These are phyloP conservation scores for Meredithiella fracta DNA, from an alignment of 2,329 filamentous ascomycete genomes.

Conservation along the genomic window DNA sequence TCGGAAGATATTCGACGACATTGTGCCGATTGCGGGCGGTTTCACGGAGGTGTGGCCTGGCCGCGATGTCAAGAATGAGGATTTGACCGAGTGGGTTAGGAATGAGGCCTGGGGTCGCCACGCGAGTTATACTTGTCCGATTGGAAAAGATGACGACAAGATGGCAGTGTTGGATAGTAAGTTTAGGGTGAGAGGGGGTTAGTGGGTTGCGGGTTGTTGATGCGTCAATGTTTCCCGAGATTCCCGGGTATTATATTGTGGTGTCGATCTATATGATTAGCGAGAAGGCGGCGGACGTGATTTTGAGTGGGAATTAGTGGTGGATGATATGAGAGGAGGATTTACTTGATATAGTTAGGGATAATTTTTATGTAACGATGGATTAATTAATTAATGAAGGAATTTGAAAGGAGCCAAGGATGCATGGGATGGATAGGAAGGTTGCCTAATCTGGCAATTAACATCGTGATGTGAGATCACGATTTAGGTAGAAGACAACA, in stretches of 20 bases:
- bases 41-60: too few species aligned
- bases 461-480: too few species aligned
- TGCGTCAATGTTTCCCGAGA: constrained; percentile 39
- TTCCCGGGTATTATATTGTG: constrained; percentile 30
- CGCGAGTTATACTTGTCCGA: constrained; percentile 37
- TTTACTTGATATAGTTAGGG: neutral
- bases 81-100: constrained; percentile 21
- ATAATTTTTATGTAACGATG: too few species aligned
- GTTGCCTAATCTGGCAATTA: too few species aligned
- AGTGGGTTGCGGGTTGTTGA: constrained; percentile 43
- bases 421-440: too few species aligned
- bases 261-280: constrained; percentile 39
- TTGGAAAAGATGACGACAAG: constrained; percentile 36
- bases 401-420: too few species aligned
- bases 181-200: constrained; percentile 40
- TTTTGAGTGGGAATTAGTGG: neutral
- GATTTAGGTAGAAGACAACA: too few species aligned
- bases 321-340: neutral
- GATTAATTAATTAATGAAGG: too few species aligned
- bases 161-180: constrained; percentile 40
- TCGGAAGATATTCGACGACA: constrained; percentile 16
- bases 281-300: constrained; percentile 41
- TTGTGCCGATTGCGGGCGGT: constrained; percentile 16
- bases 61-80: constrained; percentile 15
- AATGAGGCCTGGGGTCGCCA: constrained; percentile 38